Evolutionary conservation across 1,284 basidiomycete genomes (phyloP).

Genomic region (Ustilago esculenta): DNA sequence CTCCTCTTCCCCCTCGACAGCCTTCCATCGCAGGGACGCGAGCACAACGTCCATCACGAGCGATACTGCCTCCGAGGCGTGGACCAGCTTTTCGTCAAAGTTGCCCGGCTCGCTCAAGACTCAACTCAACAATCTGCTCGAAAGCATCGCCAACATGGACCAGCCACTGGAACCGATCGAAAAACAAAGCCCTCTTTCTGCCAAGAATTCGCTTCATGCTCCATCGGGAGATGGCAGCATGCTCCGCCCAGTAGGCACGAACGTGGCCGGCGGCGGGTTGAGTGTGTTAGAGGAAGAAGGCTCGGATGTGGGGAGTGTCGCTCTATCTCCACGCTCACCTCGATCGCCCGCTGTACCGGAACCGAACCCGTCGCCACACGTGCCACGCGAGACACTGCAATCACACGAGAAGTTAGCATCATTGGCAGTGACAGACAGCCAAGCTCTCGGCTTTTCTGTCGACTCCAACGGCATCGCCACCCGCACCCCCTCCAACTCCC

Average conservation of each 20-base stretch:
- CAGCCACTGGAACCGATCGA: constrained; percentile 11
- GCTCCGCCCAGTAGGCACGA: no score
- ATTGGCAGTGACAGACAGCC: constrained; percentile 6
- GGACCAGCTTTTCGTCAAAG: constrained; percentile 24
- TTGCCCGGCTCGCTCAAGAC: constrained; percentile 30
- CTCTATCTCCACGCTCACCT: constrained; percentile 32
- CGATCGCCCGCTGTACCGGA: constrained; percentile 10
- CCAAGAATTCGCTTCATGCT: neutral
- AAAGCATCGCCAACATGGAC: constrained; percentile 20
- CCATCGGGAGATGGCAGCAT: neutral
- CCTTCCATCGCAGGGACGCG: constrained; percentile 9
- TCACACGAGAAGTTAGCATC: neutral
- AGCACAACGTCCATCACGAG: constrained; percentile 8
- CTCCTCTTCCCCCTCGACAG: constrained; percentile 7
- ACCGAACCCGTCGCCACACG: neutral
- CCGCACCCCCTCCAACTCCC: neutral
- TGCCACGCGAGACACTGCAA: neutral
- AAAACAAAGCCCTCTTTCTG: neutral
- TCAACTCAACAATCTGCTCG: constrained; percentile 35
- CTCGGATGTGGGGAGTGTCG: constrained; percentile 29
- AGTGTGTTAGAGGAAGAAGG: constrained; percentile 42
- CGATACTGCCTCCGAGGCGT: constrained; percentile 31
- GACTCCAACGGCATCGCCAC: constrained; percentile 22
- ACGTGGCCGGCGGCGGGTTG: constrained; percentile 7
- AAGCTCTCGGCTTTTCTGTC: constrained; percentile 24